A percentile compares a stretch with the other conserved stretches of the same genome.
Evolutionary conservation across 345 rosid genomes (phyloP).

Genomic region (Rhodamnia rubescens): DNA sequence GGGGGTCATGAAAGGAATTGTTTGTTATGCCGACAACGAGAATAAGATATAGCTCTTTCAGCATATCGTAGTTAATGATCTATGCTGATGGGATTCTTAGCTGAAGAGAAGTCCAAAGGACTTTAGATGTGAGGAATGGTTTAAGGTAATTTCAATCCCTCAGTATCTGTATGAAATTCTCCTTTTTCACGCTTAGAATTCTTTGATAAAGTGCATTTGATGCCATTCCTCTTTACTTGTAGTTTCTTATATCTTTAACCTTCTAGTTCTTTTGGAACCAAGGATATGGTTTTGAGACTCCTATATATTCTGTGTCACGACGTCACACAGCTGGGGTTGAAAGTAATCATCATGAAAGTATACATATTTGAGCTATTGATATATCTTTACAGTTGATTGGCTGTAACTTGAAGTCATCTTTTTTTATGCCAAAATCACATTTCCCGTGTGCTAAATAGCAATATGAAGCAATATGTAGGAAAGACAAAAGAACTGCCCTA

Average conservation of each 20-base stretch:
- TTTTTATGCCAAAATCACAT: neutral
- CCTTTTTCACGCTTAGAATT: neutral
- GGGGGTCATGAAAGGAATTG: constrained; percentile 30
- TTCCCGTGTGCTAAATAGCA: neutral
- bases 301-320: neutral
- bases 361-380: neutral
- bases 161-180: neutral
- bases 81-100: neutral
- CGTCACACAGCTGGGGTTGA: neutral
- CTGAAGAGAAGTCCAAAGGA: neutral
- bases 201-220: neutral
- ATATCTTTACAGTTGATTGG: neutral
- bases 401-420: neutral
- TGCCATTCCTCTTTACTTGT: neutral
- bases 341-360: neutral
- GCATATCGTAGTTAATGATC: neutral
- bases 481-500: neutral
- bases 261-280: neutral
- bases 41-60: neutral
- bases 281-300: neutral
- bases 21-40: constrained; percentile 8
- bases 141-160: neutral
- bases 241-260: neutral
- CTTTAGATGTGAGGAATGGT: neutral
- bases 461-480: neutral